Base-by-base conservation (phyloP, 139 green algal species). In the Pseudopediastrum boryanum region DNA sequence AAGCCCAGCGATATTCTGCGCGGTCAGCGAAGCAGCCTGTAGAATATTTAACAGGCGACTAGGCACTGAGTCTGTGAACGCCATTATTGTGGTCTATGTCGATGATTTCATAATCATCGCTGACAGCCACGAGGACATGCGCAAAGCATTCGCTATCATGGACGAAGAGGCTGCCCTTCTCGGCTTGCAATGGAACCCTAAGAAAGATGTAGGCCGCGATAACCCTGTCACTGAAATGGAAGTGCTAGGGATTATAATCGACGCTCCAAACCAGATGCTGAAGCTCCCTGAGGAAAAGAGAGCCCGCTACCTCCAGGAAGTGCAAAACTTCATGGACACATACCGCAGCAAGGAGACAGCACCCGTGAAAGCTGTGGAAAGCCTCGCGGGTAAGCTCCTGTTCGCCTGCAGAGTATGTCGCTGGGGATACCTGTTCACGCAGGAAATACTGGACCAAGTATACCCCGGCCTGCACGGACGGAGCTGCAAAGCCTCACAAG, bases 401-500 rank as follows among this genome's bases (percentile, higher is more conserved):
- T 80, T 71, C 19, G 19, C 68, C 0, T 64, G 56, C 1, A 64
- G 41, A 2, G 74, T 50, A 27, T 80, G 74, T 41, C 43, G 74
- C 16, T 80, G 74, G 74, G 74, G 74, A 4, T 52, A 25, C 33
- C 4, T 50, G 2, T 80, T 73, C 33, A 9, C 51, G 2, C 74
- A 80, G 25, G 44, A 13, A 13, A 2, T 72, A 2, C 62, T 42
- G 8, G 73, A 73, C 41, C 5, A 0, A 27, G 31, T 50, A 1
- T 74, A 39, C 39, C 23, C 43, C 29, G n/a, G 7, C 61, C 74
- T n/a, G n/a, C n/a, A n/a, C n/a, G n/a, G n/a, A n/a, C n/a, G n/a
- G n/a, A n/a, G n/a, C n/a, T n/a, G n/a, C n/a, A n/a, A n/a, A 2
- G 13, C 61, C 1, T 2, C 31, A 1, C 3, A 0, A 3, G 54